Conservation (phyloP, 2,329 filamentous ascomycete genomes). For the Aureobasidium sp. region DNA sequence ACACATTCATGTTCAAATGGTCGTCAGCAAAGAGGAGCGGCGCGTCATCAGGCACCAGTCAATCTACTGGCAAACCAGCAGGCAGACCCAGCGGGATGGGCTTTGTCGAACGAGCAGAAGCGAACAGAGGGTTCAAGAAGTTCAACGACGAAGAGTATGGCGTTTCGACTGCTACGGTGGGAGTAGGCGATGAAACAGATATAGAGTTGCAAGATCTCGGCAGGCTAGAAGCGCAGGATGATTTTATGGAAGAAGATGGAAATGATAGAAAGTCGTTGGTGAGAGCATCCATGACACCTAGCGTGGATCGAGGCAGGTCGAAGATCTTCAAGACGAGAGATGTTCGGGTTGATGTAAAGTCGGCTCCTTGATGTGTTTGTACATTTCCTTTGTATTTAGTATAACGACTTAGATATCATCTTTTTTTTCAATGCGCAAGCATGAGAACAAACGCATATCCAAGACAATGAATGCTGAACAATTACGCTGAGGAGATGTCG, state of each 20-base stretch:
- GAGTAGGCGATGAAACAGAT: neutral
- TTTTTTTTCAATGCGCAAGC: neutral
- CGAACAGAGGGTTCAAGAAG: neutral
- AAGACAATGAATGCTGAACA: too few species aligned
- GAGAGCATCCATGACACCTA: neutral
- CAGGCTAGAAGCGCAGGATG: neutral
- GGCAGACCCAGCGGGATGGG: neutral
- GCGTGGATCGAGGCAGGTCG: neutral
- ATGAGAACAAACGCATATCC: neutral
- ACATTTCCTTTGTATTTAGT: neutral
- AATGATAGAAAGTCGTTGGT: conserved; percentile 9
- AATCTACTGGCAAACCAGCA: neutral
- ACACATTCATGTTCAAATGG: neutral
- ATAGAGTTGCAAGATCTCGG: neutral
- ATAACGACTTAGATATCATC: neutral
- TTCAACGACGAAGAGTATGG: conserved; percentile 4
- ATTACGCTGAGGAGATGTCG: too few species aligned
- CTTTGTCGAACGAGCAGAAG: conserved; percentile 1
- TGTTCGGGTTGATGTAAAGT: neutral
- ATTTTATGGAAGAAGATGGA: neutral
- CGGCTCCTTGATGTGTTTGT: neutral
- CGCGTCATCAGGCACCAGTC: neutral
- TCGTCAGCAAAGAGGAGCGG: neutral
- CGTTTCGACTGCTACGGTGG: neutral
- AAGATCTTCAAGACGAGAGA: conserved; percentile 11